Percentiles rank a stretch among this genome's conserved stretches.
These are phyloP conservation scores for Xylariaceae sp. DNA, from an alignment of 2,329 filamentous ascomycete species.

Conservation along the genomic window DNA sequence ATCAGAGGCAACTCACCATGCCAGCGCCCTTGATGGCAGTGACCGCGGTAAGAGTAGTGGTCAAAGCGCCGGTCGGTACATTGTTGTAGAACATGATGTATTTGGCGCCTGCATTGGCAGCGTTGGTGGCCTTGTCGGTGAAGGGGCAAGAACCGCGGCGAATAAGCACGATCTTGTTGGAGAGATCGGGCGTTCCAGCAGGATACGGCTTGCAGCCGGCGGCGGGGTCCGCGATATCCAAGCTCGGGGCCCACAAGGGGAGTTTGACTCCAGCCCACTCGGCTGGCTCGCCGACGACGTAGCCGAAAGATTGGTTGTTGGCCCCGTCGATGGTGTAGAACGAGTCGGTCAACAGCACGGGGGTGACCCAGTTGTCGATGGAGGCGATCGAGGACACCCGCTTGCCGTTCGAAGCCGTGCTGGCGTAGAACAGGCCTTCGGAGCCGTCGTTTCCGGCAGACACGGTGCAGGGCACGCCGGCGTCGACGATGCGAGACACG, in stretches of 20 bases:
- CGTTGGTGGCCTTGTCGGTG: conserved; percentile 47
- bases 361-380: conserved; percentile 41
- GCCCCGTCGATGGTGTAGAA: conserved; percentile 37
- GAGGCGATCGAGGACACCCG: conserved; percentile 45
- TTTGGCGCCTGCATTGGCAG: conserved; percentile 49
- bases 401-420: conserved; percentile 43
- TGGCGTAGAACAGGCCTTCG: conserved; percentile 44
- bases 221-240: conserved; percentile 42
- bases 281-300: conserved; percentile 36
- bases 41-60: conserved; percentile 28
- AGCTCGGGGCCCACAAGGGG: conserved; percentile 45
- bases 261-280: conserved; percentile 42
- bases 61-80: conserved; percentile 30
- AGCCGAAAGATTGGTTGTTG: conserved; percentile 36
- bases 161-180: conserved; percentile 52
- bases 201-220: conserved; percentile 50
- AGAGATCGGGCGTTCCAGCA: conserved; percentile 50
- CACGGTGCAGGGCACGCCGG: conserved; percentile 47
- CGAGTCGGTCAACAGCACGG: conserved; percentile 38
- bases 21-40: conserved; percentile 19
- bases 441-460: conserved; percentile 48
- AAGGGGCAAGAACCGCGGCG: conserved; percentile 55
- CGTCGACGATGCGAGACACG: conserved; percentile 47
- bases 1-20: conserved; percentile 19
- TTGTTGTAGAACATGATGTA: conserved; percentile 61